A percentile compares a stretch with the other conserved stretches of the same genome.
These are phyloP conservation scores for Pleurotus cornucopiae DNA, from an alignment of 768 basidiomycete genomes.

Conservation along the genomic window DNA sequence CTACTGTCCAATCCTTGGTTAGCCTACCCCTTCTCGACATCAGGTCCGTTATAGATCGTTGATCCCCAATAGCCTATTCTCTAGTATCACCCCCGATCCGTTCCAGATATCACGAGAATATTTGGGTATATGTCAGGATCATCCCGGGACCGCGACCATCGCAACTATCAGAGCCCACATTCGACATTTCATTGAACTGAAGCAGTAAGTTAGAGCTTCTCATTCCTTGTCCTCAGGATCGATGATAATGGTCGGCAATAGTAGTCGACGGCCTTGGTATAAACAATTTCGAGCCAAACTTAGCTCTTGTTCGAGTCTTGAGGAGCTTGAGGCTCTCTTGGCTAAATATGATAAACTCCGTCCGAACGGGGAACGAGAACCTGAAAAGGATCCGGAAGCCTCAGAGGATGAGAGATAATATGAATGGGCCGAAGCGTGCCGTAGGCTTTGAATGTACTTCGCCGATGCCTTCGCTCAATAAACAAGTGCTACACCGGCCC, in stretches of 20 bases:
- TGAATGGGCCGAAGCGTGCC: too few species aligned
- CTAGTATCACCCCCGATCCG: conserved; percentile 52
- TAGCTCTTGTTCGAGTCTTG: conserved; percentile 33
- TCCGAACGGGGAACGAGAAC: neutral
- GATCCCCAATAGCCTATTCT: conserved; percentile 47
- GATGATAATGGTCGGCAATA: conserved; percentile 13
- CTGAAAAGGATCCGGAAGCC: too few species aligned
- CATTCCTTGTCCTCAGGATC: neutral
- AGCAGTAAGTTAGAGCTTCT: conserved; percentile 44
- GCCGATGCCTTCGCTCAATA: too few species aligned
- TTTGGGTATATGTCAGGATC: conserved; percentile 51
- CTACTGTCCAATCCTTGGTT: conserved; percentile 73
- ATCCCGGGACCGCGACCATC: conserved; percentile 46
- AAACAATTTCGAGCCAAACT: conserved; percentile 48
- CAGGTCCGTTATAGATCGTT: conserved; percentile 3
- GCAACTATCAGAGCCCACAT: conserved; percentile 59
- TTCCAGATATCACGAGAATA: conserved; percentile 68
- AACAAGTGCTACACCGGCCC: too few species aligned
- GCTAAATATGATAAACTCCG: neutral
- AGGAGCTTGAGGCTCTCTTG: conserved; percentile 44
- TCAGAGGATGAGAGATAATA: too few species aligned
- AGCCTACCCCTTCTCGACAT: conserved; percentile 14
- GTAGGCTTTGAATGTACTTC: too few species aligned
- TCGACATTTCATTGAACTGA: conserved; percentile 62
- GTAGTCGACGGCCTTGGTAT: conserved; percentile 53